Evolutionary conservation across 129 eudicot species (phyloP).

Genomic region (Tanacetum coccineum): DNA sequence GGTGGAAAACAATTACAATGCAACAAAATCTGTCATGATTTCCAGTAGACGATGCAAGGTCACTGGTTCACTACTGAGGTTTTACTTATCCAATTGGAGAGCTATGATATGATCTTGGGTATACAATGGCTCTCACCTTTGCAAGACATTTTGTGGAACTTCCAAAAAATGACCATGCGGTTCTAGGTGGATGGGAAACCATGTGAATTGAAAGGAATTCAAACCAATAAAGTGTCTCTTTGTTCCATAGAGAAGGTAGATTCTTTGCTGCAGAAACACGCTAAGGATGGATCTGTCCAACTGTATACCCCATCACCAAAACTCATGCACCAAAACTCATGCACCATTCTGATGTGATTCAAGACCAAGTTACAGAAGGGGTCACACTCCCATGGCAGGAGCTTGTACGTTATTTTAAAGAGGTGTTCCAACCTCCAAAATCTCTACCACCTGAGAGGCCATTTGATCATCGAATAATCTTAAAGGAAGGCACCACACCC

Average conservation of each 20-base stretch:
- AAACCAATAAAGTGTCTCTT: not conserved
- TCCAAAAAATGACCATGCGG: no score
- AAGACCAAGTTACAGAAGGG: no score
- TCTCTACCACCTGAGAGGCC: constrained; percentile 4
- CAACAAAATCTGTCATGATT: not conserved
- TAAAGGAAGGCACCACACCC: not conserved
- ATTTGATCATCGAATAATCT: constrained; percentile 3
- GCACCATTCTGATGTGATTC: no score
- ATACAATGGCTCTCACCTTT: constrained; percentile 10
- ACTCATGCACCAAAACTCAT: no score
- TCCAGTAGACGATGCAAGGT: constrained; percentile 14
- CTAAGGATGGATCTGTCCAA: not conserved
- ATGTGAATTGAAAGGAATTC: not conserved
- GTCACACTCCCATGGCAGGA: not conserved
- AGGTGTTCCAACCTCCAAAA: constrained; percentile 2
- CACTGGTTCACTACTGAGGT: constrained; percentile 6
- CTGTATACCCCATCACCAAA: not conserved
- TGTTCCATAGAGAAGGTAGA: not conserved
- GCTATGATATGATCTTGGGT: constrained; percentile 20
- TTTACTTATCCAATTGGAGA: constrained; percentile 2
- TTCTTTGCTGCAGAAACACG: not conserved
- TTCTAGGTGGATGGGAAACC: no score
- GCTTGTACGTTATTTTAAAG: not conserved
- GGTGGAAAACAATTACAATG: not conserved
- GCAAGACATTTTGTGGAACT: no score